Evolutionary conservation across 495 filamentous ascomycete genomes (phyloP).

Genomic region (Penicillium mononematosum): DNA sequence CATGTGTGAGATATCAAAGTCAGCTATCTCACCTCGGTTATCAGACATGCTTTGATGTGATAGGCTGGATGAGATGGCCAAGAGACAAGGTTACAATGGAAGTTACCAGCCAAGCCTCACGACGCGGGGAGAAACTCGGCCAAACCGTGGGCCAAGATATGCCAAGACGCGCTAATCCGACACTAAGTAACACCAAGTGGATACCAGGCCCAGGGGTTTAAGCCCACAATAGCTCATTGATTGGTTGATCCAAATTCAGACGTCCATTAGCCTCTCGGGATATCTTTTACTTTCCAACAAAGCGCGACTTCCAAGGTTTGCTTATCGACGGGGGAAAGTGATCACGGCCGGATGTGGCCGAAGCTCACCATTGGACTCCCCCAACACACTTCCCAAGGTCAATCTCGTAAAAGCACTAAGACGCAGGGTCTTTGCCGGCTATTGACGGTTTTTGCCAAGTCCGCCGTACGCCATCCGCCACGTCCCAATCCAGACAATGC

Average conservation of each 20-base stretch:
- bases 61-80: background rate
- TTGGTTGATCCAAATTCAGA: conserved; percentile 15
- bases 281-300: conserved; percentile 4
- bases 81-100: conserved; percentile 10
- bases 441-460: conserved; percentile 16
- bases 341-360: conserved; percentile 5
- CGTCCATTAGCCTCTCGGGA: conserved; percentile 13
- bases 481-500: conserved; percentile 16
- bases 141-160: background rate
- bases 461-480: background rate
- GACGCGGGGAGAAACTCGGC: conserved; percentile 9
- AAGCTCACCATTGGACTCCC: background rate
- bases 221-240: background rate
- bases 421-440: conserved; percentile 17
- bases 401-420: background rate
- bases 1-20: background rate
- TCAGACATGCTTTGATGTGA: background rate
- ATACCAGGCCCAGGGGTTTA: background rate
- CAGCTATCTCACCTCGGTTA: conserved; percentile 13
- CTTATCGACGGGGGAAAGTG: background rate
- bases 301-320: background rate
- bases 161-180: background rate
- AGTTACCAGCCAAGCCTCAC: conserved; percentile 9
- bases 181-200: background rate
- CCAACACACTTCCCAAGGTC: background rate